Evolutionary conservation across 2,329 filamentous ascomycete species (phyloP).

Genomic region (Graphiopsis chlorocephala): DNA sequence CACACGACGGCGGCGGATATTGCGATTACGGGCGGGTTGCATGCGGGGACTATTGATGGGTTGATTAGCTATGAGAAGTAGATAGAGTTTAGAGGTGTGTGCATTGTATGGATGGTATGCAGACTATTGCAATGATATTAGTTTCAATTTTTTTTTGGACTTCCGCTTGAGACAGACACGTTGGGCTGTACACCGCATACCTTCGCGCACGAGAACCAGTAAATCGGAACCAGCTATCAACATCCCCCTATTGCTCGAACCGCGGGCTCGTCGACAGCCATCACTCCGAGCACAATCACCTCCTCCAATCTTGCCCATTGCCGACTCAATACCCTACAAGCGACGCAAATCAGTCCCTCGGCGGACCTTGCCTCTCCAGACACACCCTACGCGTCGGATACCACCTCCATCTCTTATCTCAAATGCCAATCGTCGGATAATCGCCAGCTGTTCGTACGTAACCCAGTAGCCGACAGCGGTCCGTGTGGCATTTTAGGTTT

Average conservation of each 20-base stretch:
- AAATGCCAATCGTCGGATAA: neutral
- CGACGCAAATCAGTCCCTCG: neutral
- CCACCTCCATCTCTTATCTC: neutral
- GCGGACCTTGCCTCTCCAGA: neutral
- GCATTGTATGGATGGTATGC: neutral
- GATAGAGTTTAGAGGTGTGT: neutral
- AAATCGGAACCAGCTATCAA: neutral
- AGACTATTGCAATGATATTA: neutral
- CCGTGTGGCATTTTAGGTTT: neutral
- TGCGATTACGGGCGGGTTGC: constrained; percentile 28
- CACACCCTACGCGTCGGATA: neutral
- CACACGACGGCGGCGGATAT: constrained; percentile 43
- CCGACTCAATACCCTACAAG: neutral
- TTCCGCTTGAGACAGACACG: neutral
- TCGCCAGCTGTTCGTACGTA: neutral
- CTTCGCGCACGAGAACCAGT: neutral
- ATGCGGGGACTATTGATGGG: constrained; percentile 22
- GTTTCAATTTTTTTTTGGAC: neutral
- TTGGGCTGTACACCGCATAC: neutral
- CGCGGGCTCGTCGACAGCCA: neutral
- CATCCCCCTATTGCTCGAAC: neutral
- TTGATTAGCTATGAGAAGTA: constrained; percentile 15
- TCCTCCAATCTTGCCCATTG: neutral
- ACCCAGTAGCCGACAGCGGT: neutral
- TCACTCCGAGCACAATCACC: neutral